Evolutionary conservation across 1,139 yeast genomes (phyloP).

Genomic region (Candida anutae): DNA sequence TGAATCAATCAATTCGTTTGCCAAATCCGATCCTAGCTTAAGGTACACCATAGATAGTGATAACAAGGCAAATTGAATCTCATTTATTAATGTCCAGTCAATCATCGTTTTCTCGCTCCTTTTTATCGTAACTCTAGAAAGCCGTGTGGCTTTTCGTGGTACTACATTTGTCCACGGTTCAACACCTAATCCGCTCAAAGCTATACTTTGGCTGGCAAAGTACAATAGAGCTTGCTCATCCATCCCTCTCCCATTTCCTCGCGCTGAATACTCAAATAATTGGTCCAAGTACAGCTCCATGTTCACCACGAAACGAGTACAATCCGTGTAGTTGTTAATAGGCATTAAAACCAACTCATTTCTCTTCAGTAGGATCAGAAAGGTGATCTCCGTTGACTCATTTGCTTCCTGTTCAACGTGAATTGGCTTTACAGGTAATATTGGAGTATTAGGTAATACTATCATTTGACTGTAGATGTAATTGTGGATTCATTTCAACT

Average conservation of each 20-base stretch:
- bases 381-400: no score
- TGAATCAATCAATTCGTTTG: slow-evolving; percentile 27
- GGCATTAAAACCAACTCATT: no score
- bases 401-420: no score
- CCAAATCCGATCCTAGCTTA: slow-evolving; percentile 28
- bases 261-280: slow-evolving; percentile 12
- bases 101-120: no score
- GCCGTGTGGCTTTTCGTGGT: slow-evolving; percentile 1
- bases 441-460: slow-evolving; percentile 12
- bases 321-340: slow-evolving; percentile 17
- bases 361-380: no score
- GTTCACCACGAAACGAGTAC: slow-evolving; percentile 23
- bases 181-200: no score
- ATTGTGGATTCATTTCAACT: no score
- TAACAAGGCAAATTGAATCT: slow-evolving; percentile 19
- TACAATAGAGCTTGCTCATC: no score
- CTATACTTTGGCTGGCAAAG: no score
- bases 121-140: no score
- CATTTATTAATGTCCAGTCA: slow-evolving; percentile 25
- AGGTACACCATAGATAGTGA: slow-evolving; percentile 24
- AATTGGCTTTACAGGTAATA: slow-evolving; percentile 4
- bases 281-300: slow-evolving; percentile 28
- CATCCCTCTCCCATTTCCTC: no score
- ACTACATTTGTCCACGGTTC: slow-evolving; percentile 13
- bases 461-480: no score